Evolutionary conservation across 108 stramenopile species (phyloP), one percentile per base, ranked within the genome.

Genomic region (Fistulifera solaris): DNA sequence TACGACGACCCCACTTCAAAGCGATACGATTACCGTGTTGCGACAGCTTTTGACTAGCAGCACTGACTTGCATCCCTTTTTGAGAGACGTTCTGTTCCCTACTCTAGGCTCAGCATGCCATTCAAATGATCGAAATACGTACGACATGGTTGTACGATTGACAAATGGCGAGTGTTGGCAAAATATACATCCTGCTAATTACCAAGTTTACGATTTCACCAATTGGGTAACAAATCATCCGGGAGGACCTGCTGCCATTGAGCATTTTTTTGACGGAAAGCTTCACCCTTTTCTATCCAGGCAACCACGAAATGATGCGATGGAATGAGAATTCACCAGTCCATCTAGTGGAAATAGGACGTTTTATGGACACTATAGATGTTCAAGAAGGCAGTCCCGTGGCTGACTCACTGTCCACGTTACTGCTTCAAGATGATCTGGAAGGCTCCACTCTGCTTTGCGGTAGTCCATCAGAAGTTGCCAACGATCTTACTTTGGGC

Each of bases 171-270:
- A 19, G 17, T 71, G 65, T 27, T 71, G 65, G 65, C 54, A 59
- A 13, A 53, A 80, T 56, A 76, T 83, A 2, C 78, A 83, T 60
- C 73, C 63, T 38, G 62, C 72, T 16, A 54, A 70, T 41, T 54
- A 54, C 27, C 67, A 71, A 51, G 72, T 83, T 24, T 83, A 77
- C 40, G 82, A 83, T 40, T 63, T 78, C 17, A 77, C 76, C 13
- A 56, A 56, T 31, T 83, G 78, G 78, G 21, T 50, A n/a, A 40
- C 28, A 16, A 26, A 22, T 26, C 70, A 71, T 44, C 64, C 64
- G 2, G 65, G 65, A 16, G 57, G 48, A 24, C 6, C 57, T 2
- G 47, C 27, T 12, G 57, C 51, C 16, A 58, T 58, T 52, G 2
- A 31, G 19, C 22, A 62, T 22, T 54, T 41, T 7, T 24, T 1